These are phyloP conservation scores for Candida dubliniensis DNA, from an alignment of 1,139 yeast species.

Conservation along the genomic window DNA sequence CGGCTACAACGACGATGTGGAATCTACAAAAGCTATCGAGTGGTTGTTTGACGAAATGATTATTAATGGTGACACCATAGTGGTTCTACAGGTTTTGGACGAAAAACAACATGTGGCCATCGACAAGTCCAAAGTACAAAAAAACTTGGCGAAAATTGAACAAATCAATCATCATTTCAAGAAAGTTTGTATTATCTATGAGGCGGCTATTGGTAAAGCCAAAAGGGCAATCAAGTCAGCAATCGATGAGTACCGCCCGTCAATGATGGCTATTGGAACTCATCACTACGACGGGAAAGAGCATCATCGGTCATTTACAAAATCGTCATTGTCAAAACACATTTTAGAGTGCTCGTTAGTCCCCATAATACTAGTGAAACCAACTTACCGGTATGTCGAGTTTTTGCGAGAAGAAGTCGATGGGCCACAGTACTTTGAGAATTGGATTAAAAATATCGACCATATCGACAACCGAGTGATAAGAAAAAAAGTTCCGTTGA, in stretches of 20 bases:
- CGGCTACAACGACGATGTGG: constrained; percentile 59
- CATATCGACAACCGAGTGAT: constrained; percentile 9
- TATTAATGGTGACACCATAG: constrained; percentile 63
- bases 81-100: constrained; percentile 60
- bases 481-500: constrained; percentile 14
- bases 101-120: constrained; percentile 31
- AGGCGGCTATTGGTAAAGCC: constrained; percentile 63
- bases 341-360: constrained; percentile 67
- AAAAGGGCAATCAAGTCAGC: constrained; percentile 55
- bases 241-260: constrained; percentile 61
- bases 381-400: constrained; percentile 45
- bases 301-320: constrained; percentile 42
- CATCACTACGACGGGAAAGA: constrained; percentile 37
- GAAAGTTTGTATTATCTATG: constrained; percentile 56
- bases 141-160: constrained; percentile 43
- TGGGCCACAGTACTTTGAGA: constrained; percentile 30
- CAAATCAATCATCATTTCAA: constrained; percentile 47
- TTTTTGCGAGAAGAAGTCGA: constrained; percentile 26
- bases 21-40: constrained; percentile 58
- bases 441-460: constrained; percentile 30
- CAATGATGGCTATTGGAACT: constrained; percentile 65
- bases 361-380: constrained; percentile 69
- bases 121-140: constrained; percentile 34
- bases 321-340: constrained; percentile 56
- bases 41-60: constrained; percentile 69